Evolutionary conservation across 176 grass and related monocot genomes (phyloP), one percentile per base, ranked within the genome.

Genomic region (Dactylis glomerata): DNA sequence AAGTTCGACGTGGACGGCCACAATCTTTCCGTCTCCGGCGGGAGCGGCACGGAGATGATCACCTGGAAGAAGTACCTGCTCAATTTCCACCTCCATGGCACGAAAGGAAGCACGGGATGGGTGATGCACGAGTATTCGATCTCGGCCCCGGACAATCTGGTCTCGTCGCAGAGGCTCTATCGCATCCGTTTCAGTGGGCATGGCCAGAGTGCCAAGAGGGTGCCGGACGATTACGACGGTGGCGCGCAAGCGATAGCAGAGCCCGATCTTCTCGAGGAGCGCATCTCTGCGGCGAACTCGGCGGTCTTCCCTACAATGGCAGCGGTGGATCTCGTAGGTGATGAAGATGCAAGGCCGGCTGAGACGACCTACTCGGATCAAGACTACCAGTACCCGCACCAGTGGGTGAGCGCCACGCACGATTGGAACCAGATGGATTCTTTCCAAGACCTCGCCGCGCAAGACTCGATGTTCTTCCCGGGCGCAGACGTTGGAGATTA

Each of bases 101-200:
- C 22, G 76, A 12, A 24, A 2, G 47, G 82, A 1, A 57, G 76
- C 82, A 83, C 23, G 17, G 80, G 86, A 5, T 88, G 86, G 86
- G 86, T 78, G 1, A 40, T 88, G 80, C 80, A 88, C 74, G 80
- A 88, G 86, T 88, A 88, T n/a, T 38, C 40, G 5, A 33, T 88
- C 74, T 37, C 41, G 17, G 15, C 17, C 16, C 41, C 80, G 51
- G 1, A 27, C 1, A 3, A 80, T 13, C 58, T 80, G 27, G 41
- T 58, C 26, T 80, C 58, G 1, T 45, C 41, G 40, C 0, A 47
- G 6, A 65, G 77, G 59, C 27, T 68, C 20, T 81, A 68, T 8
- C 62, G 19, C 31, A 37, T 81, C 30, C 4, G 30, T 1, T 46
- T 79, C 10, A 79, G 57, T 4, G 77, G 77, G 19, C 26, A 79